These are phyloP conservation scores for Colletotrichum eleusines DNA, from an alignment of 2,329 filamentous ascomycete species.

Conservation along the genomic window DNA sequence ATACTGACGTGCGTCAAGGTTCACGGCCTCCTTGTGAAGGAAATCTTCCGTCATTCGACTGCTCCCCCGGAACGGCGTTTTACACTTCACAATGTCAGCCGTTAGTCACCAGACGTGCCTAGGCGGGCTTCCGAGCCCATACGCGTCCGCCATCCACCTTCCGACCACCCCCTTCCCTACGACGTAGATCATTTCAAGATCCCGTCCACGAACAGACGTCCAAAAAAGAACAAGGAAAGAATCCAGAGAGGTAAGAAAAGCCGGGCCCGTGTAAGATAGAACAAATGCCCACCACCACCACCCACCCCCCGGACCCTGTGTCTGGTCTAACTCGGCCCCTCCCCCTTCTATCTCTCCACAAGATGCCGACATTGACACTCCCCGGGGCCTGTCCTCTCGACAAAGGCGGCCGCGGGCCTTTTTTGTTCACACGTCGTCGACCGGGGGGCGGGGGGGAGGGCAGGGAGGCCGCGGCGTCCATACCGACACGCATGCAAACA, in stretches of 20 bases:
- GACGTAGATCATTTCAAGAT: background rate
- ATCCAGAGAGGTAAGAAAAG: background rate
- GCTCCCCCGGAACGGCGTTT: background rate
- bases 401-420: too few species aligned
- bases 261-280: background rate
- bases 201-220: background rate
- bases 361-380: background rate
- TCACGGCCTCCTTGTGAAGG: too few species aligned
- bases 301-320: background rate
- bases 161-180: background rate
- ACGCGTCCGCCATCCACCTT: background rate
- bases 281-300: background rate
- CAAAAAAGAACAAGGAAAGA: background rate
- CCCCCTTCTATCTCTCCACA: background rate
- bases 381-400: too few species aligned
- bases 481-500: too few species aligned
- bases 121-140: background rate
- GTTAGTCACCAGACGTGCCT: background rate
- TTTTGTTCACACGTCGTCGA: too few species aligned
- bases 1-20: too few species aligned
- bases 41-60: background rate
- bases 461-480: too few species aligned
- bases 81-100: background rate
- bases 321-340: background rate
- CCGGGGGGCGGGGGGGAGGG: too few species aligned